phyloP scores from a whole-genome alignment of 2,329 filamentous ascomycete genomes.

The Fusarium decemcellulare region DNA sequence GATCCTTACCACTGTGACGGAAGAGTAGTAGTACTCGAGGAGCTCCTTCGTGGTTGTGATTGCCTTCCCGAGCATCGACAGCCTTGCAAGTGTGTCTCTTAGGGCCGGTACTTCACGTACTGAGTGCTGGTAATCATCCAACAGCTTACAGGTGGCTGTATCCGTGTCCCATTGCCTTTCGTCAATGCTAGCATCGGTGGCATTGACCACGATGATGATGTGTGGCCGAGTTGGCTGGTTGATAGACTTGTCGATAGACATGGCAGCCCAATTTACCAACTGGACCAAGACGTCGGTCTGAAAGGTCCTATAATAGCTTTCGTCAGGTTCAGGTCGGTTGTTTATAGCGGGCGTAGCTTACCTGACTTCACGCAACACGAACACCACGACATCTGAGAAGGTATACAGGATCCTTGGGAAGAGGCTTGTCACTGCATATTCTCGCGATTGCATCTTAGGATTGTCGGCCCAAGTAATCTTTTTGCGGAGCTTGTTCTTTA shows the following conservation, averaged over 20 bases:
- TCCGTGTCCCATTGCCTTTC: neutral
- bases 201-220: neutral
- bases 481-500: no score
- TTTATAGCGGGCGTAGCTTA: neutral
- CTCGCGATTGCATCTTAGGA: slow-evolving; percentile 10
- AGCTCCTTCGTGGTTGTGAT: slow-evolving; percentile 3
- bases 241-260: neutral
- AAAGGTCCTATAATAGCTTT: no score
- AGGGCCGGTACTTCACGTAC: no score
- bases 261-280: no score
- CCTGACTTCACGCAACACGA: slow-evolving; percentile 19
- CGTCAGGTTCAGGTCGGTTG: no score
- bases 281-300: no score
- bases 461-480: slow-evolving; percentile 1
- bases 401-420: slow-evolving; percentile 27
- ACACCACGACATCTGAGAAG: slow-evolving; percentile 27
- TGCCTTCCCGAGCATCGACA: no score
- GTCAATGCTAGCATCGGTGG: neutral
- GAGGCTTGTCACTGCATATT: slow-evolving; percentile 18
- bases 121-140: no score
- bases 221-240: neutral
- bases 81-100: no score
- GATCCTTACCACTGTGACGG: slow-evolving; percentile 11
- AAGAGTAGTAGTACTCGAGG: slow-evolving; percentile 18
- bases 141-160: no score